Base-by-base conservation (phyloP, 2,329 filamentous ascomycete genomes). In the Trichophyton verrucosum region DNA sequence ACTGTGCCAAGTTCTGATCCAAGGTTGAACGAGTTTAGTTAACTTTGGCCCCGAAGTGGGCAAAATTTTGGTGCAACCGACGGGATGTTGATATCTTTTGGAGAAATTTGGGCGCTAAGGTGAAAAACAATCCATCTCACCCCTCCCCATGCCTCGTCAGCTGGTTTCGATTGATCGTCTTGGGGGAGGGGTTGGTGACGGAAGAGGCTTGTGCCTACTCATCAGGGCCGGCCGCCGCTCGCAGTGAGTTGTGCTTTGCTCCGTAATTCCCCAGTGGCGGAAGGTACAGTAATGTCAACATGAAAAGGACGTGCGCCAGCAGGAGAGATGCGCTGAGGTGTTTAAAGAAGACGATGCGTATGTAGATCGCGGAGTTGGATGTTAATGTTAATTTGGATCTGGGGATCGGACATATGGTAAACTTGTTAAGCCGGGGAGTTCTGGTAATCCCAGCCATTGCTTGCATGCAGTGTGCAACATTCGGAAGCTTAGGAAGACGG, bases 401-500 rank as follows among this genome's bases (percentile, higher is more conserved):
- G 33, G 33, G 33, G 33, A 38, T 38, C 33, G 11, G 8, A 38
- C 33, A 38, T 9, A 38, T 13, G 11, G 33, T 13, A 38, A 13
- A 38, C 33, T 13, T 11, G 33, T 38, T 15, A 44, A n/a, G 2
- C 15, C 17, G 15, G 15, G 40, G 11, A 44, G 40, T 44, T 44
- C 15, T 44, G 11, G 33, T 44, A 3, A 55, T 55, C 51, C 51
- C 27, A n/a, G 51, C n/a, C 51, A 55, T 55, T 36, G 22, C 47
- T 20, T 55, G 51, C 51, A 55, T 55, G 15, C 15, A 55, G 20
- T 55, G 51, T 20, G 51, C 51, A 55, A 55, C 51, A 55, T 36
- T 55, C 51, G 51, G 51, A 38, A 55, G 27, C 51, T 44, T 55
- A 55, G 51, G 13, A 36, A 15, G 27, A 36, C 20, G 7, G 49